phyloP scores from a whole-genome alignment of 78 protist genomes.

The Planoprotostelium fungivorum region DNA sequence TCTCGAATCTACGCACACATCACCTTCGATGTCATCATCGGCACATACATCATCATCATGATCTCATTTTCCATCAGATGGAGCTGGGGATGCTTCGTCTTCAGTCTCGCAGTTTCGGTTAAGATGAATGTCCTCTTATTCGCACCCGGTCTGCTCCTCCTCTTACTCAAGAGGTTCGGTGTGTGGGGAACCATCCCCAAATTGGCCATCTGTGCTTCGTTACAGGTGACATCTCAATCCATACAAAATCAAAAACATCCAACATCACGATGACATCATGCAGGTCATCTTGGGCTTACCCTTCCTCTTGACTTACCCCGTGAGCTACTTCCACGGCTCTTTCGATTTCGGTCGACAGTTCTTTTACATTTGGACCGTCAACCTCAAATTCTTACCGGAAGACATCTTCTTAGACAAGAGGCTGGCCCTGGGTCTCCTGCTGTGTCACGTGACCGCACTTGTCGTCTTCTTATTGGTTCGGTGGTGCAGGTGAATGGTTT shows the following conservation, averaged over 20 bases:
- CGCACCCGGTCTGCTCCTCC: slow-evolving; percentile 69
- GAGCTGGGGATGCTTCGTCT: slow-evolving; percentile 59
- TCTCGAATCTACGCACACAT: background rate
- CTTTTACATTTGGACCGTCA: slow-evolving; percentile 85
- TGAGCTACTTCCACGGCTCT: slow-evolving; percentile 50
- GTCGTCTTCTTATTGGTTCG: slow-evolving; percentile 9
- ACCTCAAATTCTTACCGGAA: slow-evolving; percentile 75
- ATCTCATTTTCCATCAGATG: too few species aligned
- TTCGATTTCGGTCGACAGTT: slow-evolving; percentile 80
- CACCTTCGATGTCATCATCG: too few species aligned
- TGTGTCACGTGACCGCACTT: slow-evolving; percentile 32
- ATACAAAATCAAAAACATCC: background rate
- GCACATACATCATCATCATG: too few species aligned
- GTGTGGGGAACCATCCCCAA: slow-evolving; percentile 19
- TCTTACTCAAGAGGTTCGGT: slow-evolving; percentile 66
- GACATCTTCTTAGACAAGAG: slow-evolving; percentile 28
- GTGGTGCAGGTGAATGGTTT: slow-evolving; percentile 21
- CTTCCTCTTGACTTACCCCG: slow-evolving; percentile 56
- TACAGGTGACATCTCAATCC: slow-evolving; percentile 32
- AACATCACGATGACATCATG: too few species aligned
- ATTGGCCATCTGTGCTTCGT: slow-evolving; percentile 35
- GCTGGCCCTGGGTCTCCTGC: slow-evolving; percentile 50
- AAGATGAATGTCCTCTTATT: slow-evolving; percentile 88
- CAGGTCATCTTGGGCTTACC: slow-evolving; percentile 64
- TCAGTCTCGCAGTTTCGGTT: slow-evolving; percentile 71